Base-by-base conservation (phyloP, 2,329 filamentous ascomycete genomes). In the Trichoderma aggressivum region DNA sequence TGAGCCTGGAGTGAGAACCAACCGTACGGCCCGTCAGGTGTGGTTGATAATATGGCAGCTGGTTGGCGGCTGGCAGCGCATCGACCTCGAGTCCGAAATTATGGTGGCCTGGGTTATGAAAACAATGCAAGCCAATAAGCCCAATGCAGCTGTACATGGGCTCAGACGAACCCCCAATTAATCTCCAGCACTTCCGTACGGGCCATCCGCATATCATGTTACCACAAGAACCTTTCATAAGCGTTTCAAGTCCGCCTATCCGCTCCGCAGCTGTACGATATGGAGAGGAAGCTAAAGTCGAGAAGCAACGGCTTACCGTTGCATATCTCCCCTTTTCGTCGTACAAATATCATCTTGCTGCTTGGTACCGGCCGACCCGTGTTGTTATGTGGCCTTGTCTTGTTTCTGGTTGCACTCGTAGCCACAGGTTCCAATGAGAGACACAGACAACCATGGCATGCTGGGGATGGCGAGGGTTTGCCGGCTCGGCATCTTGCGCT, bases 1-100 rank as follows among this genome's bases (percentile, higher is more conserved):
- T 47, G n/a, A 47, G 12, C 36, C 6, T 47, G 24, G 5, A 64
- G 61, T 53, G 53, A 59, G n/a, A 28, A 16, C 30, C 26, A 34
- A n/a, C 63, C 34, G 24, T 58, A 47, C 64, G 34, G 64, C 34
- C 64, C 64, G 55, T 50, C 61, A 39, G 39, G 8, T 16, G 59
- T 61, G 43, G 59, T 34, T 28, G 32, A 60, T 43, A 34, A 26
- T 43, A 24, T 30, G 59, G 58, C 60, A 63, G 47, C 67, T 62
- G 67, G 67, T 18, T 24, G 59, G 47, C 59, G 39, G 67, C 67
- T 63, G 67, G 67, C 59, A 30, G 43, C 56, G 16, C 26, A 53
- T 36, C 30, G 30, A 34, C 28, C n/a, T 53, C 28, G 28, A 30
- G 34, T 8, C 39, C 8, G 36, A 53, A 32, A 69, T 53, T 30